Evolutionary conservation across 2,329 filamentous ascomycete genomes (phyloP).

Genomic region (Neobulgaria alba): DNA sequence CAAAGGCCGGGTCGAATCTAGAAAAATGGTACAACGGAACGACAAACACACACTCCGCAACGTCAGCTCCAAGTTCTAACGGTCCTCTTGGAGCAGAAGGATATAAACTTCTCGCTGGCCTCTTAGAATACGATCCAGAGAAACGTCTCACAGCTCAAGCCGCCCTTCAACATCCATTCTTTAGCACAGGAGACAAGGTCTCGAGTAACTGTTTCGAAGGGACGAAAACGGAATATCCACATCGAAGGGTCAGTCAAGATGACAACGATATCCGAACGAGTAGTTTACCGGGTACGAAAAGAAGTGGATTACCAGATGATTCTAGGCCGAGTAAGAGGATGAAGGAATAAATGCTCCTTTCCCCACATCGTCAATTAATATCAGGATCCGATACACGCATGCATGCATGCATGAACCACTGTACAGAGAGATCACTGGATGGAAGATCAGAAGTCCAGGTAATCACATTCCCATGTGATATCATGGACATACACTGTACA

Average conservation of each 20-base stretch:
- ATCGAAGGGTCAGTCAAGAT: slow-evolving; percentile 83
- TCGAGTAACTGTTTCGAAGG: slow-evolving; percentile 86
- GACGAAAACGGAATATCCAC: slow-evolving; percentile 79
- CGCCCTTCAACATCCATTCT: slow-evolving; percentile 87
- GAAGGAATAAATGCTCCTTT: slow-evolving; percentile 45
- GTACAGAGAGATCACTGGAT: too few species aligned
- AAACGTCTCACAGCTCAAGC: slow-evolving; percentile 81
- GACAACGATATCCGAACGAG: slow-evolving; percentile 92
- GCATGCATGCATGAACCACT: too few species aligned
- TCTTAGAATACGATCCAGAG: slow-evolving; percentile 88
- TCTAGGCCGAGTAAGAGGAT: slow-evolving; percentile 52
- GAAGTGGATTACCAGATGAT: slow-evolving; percentile 80
- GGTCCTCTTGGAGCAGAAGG: slow-evolving; percentile 63
- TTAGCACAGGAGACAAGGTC: slow-evolving; percentile 60
- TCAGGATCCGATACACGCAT: too few species aligned
- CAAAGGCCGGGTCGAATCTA: slow-evolving; percentile 36
- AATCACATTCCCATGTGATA: too few species aligned
- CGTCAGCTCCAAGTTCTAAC: slow-evolving; percentile 37
- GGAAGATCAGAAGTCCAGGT: too few species aligned
- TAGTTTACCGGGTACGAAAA: slow-evolving; percentile 83
- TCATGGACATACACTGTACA: too few species aligned
- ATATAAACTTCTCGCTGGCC: slow-evolving; percentile 68
- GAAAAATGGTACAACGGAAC: slow-evolving; percentile 76
- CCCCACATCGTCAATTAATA: too few species aligned
- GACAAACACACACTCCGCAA: slow-evolving; percentile 49